Evolutionary conservation across 1,284 basidiomycete species (phyloP), one percentile per base, ranked within the genome.

Genomic region (Wallemia ichthyophaga): DNA sequence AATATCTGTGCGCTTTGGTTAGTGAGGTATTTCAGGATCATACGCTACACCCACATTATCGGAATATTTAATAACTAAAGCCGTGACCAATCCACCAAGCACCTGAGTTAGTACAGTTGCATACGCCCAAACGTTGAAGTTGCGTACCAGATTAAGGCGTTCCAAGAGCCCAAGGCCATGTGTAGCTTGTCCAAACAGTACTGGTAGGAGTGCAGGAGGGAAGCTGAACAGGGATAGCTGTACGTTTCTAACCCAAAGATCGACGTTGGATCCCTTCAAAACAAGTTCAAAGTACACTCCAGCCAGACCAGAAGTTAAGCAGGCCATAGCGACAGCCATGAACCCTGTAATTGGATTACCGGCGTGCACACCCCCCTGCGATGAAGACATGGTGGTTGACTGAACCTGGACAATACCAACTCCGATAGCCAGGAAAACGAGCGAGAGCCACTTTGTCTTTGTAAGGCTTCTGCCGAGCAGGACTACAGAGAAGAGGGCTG

Each of bases 241-340:
- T 58, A 94, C 85, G 71, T 96, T 98, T 65, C 92, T 82, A 60
- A 92, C 82, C 91, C 91, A 95, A 5, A 96, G 76, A 70, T 94
- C 88, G 21, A 80, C 78, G 64, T 80, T 79, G 11, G 84, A 85
- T 1, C 70, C 82, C 72, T 96, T 96, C 67, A 96, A 75, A 21
- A 96, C 86, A 81, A 91, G 89, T 73, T 96, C 92, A 66, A 96
- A 95, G 73, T 96, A 96, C 26, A 95, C 92, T 15, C 92, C 91
- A 0, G 92, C 92, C n/a, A 96, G 79, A 31, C 92, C 92, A 0
- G 88, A 94, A 0, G 89, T 95, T 71, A 95, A 80, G 72, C 91
- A 96, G 0, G 91, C 89, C 1, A 83, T 79, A 1, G 79, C 78
- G 59, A 96, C 89, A 0, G 92, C 92, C 26, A 71, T 60, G 64